phyloP scores from a whole-genome alignment of 768 basidiomycete genomes.

The Mycena vulgaris region DNA sequence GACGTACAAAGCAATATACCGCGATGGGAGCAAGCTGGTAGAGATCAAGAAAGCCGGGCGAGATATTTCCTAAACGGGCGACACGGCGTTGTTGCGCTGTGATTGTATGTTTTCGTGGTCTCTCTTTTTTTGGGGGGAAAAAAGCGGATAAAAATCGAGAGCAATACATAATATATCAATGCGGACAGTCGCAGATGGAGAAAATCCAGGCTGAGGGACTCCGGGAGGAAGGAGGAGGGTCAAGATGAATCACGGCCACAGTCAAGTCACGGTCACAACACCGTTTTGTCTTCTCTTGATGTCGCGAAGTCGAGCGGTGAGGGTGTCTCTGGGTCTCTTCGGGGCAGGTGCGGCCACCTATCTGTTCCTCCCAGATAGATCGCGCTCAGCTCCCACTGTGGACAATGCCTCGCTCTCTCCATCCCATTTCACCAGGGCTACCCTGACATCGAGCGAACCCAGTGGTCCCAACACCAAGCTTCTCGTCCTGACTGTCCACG shows the following conservation, averaged over 20 bases:
- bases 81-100: conserved; percentile 4
- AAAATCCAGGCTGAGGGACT: no score
- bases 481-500: conserved; percentile 73
- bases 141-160: no score
- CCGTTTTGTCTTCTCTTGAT: conserved; percentile 8
- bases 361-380: conserved; percentile 66
- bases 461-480: conserved; percentile 75
- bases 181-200: no score
- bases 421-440: conserved; percentile 72
- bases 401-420: conserved; percentile 58
- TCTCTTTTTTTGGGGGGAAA: no score
- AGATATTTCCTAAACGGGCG: conserved; percentile 13
- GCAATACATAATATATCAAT: no score
- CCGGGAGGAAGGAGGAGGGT: no score
- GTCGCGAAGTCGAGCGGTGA: conserved; percentile 18
- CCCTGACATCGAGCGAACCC: conserved; percentile 66
- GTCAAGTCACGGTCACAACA: no score
- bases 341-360: conserved; percentile 63
- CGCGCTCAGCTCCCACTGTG: conserved; percentile 61
- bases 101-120: conserved; percentile 25
- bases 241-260: no score
- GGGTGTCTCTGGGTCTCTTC: conserved; percentile 46
- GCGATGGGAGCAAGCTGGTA: neutral
- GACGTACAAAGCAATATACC: conserved; percentile 21
- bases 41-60: conserved; percentile 1